Percentiles rank a stretch among this genome's conserved stretches.
Conservation (phyloP, 1,139 yeast genomes). For the Hansenula anomala region DNA sequence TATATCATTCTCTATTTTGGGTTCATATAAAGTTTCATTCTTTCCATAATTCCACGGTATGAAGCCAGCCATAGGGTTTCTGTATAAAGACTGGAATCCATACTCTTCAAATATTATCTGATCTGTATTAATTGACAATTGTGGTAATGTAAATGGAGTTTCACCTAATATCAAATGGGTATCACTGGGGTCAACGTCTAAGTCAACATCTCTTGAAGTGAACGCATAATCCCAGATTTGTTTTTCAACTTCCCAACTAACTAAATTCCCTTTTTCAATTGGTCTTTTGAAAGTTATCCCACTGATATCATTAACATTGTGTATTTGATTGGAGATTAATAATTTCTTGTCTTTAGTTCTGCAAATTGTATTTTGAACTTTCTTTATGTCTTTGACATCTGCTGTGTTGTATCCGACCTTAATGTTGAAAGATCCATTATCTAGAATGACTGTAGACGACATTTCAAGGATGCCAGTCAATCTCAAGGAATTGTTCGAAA, state of each 20-base stretch:
- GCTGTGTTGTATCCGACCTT: constrained; percentile 62
- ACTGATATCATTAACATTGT: constrained; percentile 65
- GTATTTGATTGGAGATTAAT: constrained; percentile 68
- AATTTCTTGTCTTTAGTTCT: constrained; percentile 73
- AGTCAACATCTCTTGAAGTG: constrained; percentile 28
- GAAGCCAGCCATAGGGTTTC: constrained; percentile 54
- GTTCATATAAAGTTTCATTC: constrained; percentile 20
- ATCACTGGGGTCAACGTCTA: constrained; percentile 29
- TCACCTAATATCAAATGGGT: constrained; percentile 42
- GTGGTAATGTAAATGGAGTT: constrained; percentile 79
- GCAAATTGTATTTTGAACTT: constrained; percentile 65
- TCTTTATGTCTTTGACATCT: constrained; percentile 33
- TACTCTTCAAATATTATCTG: constrained; percentile 94
- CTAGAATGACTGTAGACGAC: constrained; percentile 48
- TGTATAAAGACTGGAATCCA: constrained; percentile 56
- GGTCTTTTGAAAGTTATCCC: constrained; percentile 79
- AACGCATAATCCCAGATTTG: constrained; percentile 90
- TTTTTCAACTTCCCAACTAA: constrained; percentile 89
- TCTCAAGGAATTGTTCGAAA: too few relatives aligned
- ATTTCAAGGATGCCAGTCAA: too few relatives aligned
- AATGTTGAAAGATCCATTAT: constrained; percentile 83
- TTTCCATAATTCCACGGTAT: constrained; percentile 58
- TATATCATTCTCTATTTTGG: constrained; percentile 16
- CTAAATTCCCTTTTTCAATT: constrained; percentile 79
- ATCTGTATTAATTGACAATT: constrained; percentile 79